Evolutionary conservation across 208 protist species (phyloP).

Genomic region (Wallacemonas sp.): DNA sequence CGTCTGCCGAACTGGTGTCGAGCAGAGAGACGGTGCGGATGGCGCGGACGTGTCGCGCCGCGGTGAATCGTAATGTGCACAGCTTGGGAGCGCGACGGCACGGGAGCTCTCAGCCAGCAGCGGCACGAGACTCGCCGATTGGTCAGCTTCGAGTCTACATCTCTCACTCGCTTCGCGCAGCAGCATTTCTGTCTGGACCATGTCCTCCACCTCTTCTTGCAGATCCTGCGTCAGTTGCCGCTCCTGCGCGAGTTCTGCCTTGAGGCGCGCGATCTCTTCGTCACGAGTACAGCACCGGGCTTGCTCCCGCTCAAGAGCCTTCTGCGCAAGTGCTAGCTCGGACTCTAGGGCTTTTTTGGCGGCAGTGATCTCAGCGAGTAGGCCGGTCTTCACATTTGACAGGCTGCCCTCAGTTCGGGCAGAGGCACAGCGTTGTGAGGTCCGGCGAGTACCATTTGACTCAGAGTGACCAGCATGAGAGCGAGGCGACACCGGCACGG

Average conservation of each 20-base stretch:
- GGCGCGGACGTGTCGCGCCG: neutral
- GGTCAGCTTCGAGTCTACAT: constrained; percentile 17
- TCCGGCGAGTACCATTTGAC: neutral
- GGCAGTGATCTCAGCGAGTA: constrained; percentile 24
- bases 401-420: neutral
- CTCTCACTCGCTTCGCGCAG: constrained; percentile 45
- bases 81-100: no score
- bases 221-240: constrained; percentile 56
- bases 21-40: no score
- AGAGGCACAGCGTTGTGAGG: neutral
- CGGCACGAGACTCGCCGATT: neutral
- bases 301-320: neutral
- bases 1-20: neutral
- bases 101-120: neutral
- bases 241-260: constrained; percentile 34
- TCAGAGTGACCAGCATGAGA: neutral
- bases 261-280: neutral
- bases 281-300: neutral
- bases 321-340: constrained; percentile 14
- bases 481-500: constrained; percentile 20
- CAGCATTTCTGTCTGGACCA: constrained; percentile 50
- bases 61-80: no score
- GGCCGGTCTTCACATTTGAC: constrained; percentile 12
- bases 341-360: constrained; percentile 29
- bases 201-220: constrained; percentile 71